Base-by-base conservation (phyloP, 306 rosid genomes). In the Casuarina equisetifolia region DNA sequence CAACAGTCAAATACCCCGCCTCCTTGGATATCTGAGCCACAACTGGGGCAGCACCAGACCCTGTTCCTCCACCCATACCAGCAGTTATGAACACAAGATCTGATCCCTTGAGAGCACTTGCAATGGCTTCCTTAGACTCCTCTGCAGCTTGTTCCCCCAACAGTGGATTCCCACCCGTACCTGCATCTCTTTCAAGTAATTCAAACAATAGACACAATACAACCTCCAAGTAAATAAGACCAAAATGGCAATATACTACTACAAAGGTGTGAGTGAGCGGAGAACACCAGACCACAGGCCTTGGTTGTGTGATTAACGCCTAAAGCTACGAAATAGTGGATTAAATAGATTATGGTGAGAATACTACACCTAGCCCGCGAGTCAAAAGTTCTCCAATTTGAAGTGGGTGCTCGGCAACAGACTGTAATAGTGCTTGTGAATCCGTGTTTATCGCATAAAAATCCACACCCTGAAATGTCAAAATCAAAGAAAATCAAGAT, bases 11-110 rank as follows among this genome's bases (percentile, higher is more conserved):
- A 86, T 88, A 95, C 51, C 99, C 99, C 0, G 97, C 94, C 87
- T 95, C 99, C 82, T 89, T 92, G 44, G 99, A 91, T 81, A 95
- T 89, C 80, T 89, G 97, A 45, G 99, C 99, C 58, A 95, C 99
- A 58, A 95, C 92, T 17, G 99, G 99, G 51, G 99, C 98, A 57
- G 99, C 99, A 66, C 99, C 99, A 38, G 99, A 95, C 45, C 99
- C 99, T 0, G 99, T 95, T 17, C 99, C 99, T 42, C 99, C 99
- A 73, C 99, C 99, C 99, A 96, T 96, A 67, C 99, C 99, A 40
- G 99, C 98, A 11, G 99, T 96, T 82, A 96, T 87, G 70, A 96
- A 96, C 55, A 96, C 99, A 68, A 96, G 91, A 91, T 96, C 99
- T 3, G 99, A 96, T 46, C 98, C 99, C 85, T 87, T 87, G 57